Percentiles rank a stretch among this genome's conserved stretches.
Conservation (phyloP, 805 yeast genomes). For the Ogataea neopini region DNA sequence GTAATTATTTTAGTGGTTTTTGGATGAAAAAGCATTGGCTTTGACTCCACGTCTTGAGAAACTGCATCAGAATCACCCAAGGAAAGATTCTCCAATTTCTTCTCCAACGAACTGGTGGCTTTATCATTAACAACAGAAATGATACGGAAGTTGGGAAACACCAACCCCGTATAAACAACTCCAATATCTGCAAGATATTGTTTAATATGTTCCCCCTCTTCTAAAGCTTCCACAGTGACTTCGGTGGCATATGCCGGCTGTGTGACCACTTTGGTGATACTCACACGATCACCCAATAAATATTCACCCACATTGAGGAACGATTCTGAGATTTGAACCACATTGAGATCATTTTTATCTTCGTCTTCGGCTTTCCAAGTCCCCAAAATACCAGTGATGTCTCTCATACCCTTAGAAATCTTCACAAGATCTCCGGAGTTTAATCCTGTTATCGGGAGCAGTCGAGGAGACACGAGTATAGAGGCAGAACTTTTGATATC, state of each 20-base stretch:
- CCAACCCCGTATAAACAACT: slow-evolving; percentile 55
- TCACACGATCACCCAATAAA: slow-evolving; percentile 36
- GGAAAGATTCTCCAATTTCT: slow-evolving; percentile 1
- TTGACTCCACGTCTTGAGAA: not conserved
- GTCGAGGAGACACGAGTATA: slow-evolving; percentile 27
- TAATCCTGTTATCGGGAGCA: slow-evolving; percentile 26
- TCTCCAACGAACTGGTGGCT: slow-evolving; percentile 3
- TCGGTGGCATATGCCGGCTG: slow-evolving; percentile 48
- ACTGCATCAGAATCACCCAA: not conserved
- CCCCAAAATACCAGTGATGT: slow-evolving; percentile 19
- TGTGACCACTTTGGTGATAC: slow-evolving; percentile 43
- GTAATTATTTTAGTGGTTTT: slow-evolving; percentile 36
- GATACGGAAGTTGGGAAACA: slow-evolving; percentile 17
- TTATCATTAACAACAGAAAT: slow-evolving; percentile 7
- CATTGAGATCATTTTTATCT: slow-evolving; percentile 26
- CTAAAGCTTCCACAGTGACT: slow-evolving; percentile 14
- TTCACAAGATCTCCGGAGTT: slow-evolving; percentile 29
- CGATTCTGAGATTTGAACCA: slow-evolving; percentile 27
- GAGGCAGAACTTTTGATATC: slow-evolving; percentile 17
- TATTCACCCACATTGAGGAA: slow-evolving; percentile 25
- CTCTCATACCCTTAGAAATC: slow-evolving; percentile 28
- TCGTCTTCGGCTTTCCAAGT: slow-evolving; percentile 29
- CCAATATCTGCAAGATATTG: slow-evolving; percentile 56
- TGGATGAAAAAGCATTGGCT: slow-evolving; percentile 31
- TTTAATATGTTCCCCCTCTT: slow-evolving; percentile 37